Evolutionary conservation across 2,329 filamentous ascomycete species (phyloP).

Genomic region (Scedosporium dehoogii): DNA sequence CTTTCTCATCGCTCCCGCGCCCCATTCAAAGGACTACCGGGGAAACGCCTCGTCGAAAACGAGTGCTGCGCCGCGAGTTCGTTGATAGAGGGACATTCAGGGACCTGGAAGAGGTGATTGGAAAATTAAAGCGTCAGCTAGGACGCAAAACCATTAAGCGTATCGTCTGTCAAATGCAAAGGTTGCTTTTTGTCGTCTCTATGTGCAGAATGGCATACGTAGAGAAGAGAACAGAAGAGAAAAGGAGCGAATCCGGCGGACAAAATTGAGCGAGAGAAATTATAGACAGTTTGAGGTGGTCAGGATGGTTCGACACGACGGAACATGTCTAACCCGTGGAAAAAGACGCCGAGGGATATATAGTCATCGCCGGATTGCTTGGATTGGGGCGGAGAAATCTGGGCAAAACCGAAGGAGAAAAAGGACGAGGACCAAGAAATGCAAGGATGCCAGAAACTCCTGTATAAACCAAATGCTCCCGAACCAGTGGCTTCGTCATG

Average conservation of each 20-base stretch:
- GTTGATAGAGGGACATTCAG: neutral
- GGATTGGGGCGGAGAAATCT: neutral
- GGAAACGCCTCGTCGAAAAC: no score
- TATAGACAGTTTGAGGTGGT: neutral
- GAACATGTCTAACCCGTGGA: neutral
- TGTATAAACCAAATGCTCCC: conserved; percentile 4
- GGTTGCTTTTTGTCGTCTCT: neutral
- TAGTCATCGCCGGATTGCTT: neutral
- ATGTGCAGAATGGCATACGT: conserved; percentile 1
- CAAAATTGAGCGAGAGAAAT: neutral
- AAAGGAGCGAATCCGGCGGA: neutral
- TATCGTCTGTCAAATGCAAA: neutral
- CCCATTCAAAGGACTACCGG: no score
- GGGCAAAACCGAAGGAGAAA: neutral
- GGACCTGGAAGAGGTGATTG: neutral
- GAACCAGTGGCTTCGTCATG: neutral
- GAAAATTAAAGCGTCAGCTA: neutral
- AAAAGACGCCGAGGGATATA: neutral
- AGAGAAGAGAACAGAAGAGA: conserved; percentile 1
- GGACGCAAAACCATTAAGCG: conserved; percentile 1
- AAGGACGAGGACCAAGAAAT: neutral
- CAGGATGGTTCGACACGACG: neutral
- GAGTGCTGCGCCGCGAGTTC: neutral
- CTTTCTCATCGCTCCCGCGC: no score
- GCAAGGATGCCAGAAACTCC: conserved; percentile 4